Conservation (phyloP, 139 green algal genomes). For the Choricystis sp. region DNA sequence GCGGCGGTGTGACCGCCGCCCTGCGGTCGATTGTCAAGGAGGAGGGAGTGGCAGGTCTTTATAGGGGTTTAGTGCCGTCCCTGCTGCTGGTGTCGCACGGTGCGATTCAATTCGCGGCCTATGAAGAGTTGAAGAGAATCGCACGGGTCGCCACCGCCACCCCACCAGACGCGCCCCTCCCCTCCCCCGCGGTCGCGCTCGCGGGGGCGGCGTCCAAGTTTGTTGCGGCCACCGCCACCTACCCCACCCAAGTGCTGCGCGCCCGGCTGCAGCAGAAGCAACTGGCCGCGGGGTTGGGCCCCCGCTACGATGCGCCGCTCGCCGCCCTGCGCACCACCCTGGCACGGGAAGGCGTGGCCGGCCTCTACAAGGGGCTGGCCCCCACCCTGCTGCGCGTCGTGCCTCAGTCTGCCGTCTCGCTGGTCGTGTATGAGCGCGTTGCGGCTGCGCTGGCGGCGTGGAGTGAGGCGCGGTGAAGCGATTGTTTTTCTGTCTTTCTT, state of each 20-base stretch:
- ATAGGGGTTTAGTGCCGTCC: slow-evolving; percentile 71
- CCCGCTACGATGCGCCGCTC: slow-evolving; percentile 10
- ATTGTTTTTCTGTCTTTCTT: too few relatives aligned
- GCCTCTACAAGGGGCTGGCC: slow-evolving; percentile 57
- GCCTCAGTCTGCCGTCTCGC: slow-evolving; percentile 53
- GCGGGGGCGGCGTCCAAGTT: slow-evolving; percentile 74
- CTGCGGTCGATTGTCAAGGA: slow-evolving; percentile 42
- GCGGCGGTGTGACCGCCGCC: slow-evolving; percentile 45
- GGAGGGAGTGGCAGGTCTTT: slow-evolving; percentile 71
- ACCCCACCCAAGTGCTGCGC: slow-evolving; percentile 72
- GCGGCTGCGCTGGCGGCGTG: too few relatives aligned
- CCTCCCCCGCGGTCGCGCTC: slow-evolving; percentile 25
- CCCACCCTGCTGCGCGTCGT: slow-evolving; percentile 60
- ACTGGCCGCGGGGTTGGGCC: slow-evolving; percentile 26
- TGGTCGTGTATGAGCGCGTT: slow-evolving; percentile 57
- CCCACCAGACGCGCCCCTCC: slow-evolving; percentile 16
- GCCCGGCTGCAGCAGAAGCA: slow-evolving; percentile 71
- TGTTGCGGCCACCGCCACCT: slow-evolving; percentile 66
- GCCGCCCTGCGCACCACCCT: slow-evolving; percentile 18
- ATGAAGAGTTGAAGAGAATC: slow-evolving; percentile 79
- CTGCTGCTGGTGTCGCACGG: slow-evolving; percentile 84
- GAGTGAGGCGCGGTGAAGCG: too few relatives aligned
- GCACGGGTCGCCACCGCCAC: slow-evolving; percentile 4
- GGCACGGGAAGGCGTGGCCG: slow-evolving; percentile 32
- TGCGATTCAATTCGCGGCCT: slow-evolving; percentile 88